phyloP scores from a whole-genome alignment of 2,329 filamentous ascomycete genomes.

The Chaetomium strumarium region DNA sequence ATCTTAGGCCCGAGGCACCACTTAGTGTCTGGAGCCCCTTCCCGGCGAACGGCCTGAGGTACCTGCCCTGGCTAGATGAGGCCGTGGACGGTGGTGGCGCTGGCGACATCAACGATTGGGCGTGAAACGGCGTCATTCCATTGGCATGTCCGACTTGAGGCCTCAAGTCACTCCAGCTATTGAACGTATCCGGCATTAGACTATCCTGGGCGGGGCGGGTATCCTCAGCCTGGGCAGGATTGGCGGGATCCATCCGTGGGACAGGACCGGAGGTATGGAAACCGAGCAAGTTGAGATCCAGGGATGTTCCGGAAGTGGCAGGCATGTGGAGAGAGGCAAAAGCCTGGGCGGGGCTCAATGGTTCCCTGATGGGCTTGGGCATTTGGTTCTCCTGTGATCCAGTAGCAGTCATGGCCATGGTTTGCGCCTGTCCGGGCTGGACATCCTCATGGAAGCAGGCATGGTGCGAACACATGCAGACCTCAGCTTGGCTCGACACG shows the following conservation, averaged over 20 bases:
- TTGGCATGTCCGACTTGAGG: conserved; percentile 33
- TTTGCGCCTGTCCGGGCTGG: conserved; percentile 26
- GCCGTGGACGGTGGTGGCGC: conserved; percentile 47
- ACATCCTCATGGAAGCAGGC: conserved; percentile 55
- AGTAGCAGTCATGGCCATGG: conserved; percentile 12
- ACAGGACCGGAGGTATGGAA: conserved; percentile 21
- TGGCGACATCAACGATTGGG: conserved; percentile 46
- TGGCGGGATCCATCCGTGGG: conserved; percentile 9
- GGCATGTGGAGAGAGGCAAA: conserved; percentile 37
- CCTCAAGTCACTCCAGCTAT: conserved; percentile 40
- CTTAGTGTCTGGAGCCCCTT: conserved; percentile 50
- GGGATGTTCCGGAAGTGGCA: conserved; percentile 30
- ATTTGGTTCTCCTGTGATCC: conserved; percentile 48
- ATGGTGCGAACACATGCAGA: conserved; percentile 58
- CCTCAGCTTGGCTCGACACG: conserved; percentile 34
- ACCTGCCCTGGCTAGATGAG: conserved; percentile 45
- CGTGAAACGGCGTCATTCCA: conserved; percentile 41
- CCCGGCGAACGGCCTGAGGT: conserved; percentile 50
- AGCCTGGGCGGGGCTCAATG: conserved; percentile 48
- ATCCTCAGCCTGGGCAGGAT: conserved; percentile 24
- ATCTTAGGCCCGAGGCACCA: conserved; percentile 28
- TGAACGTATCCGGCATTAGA: conserved; percentile 51
- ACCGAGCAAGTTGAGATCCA: conserved; percentile 36
- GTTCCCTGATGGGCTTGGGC: conserved; percentile 42
- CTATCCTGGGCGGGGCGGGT: conserved; percentile 30